Evolutionary conservation across 805 yeast species (phyloP).

Genomic region (Cephaloascus fragrans): DNA sequence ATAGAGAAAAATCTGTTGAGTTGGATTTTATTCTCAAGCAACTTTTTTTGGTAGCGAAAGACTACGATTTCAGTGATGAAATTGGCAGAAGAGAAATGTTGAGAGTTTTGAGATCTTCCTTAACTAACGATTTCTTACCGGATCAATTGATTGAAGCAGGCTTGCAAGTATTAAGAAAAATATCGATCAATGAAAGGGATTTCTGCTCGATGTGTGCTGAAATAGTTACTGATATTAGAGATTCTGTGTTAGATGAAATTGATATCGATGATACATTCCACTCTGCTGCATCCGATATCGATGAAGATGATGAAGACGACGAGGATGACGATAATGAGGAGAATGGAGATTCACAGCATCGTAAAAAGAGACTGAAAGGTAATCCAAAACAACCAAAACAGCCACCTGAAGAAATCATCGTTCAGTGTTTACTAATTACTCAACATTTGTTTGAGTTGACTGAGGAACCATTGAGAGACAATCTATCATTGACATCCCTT

Average conservation of each 20-base stretch:
- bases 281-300: constrained; percentile 31
- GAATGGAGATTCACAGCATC: constrained; percentile 16
- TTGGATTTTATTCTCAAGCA: constrained; percentile 71
- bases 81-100: constrained; percentile 77
- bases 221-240: constrained; percentile 76
- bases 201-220: constrained; percentile 81
- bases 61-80: constrained; percentile 84
- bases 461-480: constrained; percentile 53
- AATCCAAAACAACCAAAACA: constrained; percentile 26
- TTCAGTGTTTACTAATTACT: constrained; percentile 60
- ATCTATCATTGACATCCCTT: constrained; percentile 56
- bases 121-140: constrained; percentile 46
- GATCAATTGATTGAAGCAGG: constrained; percentile 46
- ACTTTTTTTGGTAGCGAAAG: constrained; percentile 52
- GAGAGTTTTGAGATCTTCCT: constrained; percentile 44
- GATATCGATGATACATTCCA: constrained; percentile 36
- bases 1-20: constrained; percentile 40
- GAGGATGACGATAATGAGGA: constrained; percentile 13
- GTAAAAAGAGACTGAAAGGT: constrained; percentile 19
- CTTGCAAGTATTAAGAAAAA: constrained; percentile 54
- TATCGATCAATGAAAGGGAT: constrained; percentile 75
- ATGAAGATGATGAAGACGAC: constrained; percentile 15
- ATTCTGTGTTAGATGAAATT: constrained; percentile 38
- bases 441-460: constrained; percentile 61
- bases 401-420: constrained; percentile 35